Base-by-base conservation (phyloP, 2,329 filamentous ascomycete genomes). In the Onygenales sp. region DNA sequence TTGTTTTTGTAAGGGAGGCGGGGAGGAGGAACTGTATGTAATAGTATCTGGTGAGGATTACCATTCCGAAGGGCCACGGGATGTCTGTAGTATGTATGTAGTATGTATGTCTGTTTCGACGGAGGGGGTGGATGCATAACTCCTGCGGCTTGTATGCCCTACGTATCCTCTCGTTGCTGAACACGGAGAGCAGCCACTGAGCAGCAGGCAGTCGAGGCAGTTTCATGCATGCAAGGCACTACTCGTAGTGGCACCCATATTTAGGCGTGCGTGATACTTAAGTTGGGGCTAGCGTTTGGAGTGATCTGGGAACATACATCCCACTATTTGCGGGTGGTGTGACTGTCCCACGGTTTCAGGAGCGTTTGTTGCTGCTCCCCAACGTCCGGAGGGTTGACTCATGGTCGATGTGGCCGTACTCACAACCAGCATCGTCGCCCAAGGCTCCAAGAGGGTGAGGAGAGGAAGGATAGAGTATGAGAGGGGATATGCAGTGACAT, bases 211-310 rank as follows among this genome's bases (percentile, higher is more conserved):
- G 37, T 11, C 37, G 11, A 40, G 37, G 45, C 40, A 49, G 46
- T 40, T 49, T 49, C 46, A 49, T 49, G 46, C 46, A 39, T 49
- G 46, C 46, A 49, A 49, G 21, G 4, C 11, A 31, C 40, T 49
- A 31, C 21, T 27, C 21, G 33, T 33, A 40, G 7, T 27, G 14
- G 36, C 8, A 10, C 17, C 34, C 21, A 31, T 49, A 13, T 13
- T 17, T 49, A 6, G 46, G 4, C 46, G 9, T 49, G 34, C 17
- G 3, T 3, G 36, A 39, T 6, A 10, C 36, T 7, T 11, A 40
- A 10, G 6, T 6, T 3, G 4, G 37, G 45, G 10, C 45, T 37
- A 48, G 14, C 37, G 45, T 48, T 48, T 37, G 33, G 45, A 27
- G 13, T 6, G 14, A 47, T 10, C 34, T 27, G 34, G 31, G 13